phyloP scores from a whole-genome alignment of 2,329 filamentous ascomycete species.

The Teratosphaeria nubilosa region DNA sequence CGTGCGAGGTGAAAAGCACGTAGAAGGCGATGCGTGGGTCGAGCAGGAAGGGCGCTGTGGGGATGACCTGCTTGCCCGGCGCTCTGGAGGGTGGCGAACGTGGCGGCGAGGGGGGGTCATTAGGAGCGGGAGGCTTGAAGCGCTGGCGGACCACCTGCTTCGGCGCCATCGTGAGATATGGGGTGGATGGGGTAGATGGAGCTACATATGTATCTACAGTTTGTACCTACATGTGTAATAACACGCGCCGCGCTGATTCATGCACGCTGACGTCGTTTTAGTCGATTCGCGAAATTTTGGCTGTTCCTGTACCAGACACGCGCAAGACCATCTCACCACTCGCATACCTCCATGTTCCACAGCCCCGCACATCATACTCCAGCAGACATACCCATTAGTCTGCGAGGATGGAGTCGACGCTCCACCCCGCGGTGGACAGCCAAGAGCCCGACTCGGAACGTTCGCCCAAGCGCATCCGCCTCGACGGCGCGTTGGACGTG shows the following conservation, averaged over 20 bases:
- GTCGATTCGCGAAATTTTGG: neutral
- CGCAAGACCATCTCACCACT: neutral
- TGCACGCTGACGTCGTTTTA: neutral
- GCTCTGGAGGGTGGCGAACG: neutral
- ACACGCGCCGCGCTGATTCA: neutral
- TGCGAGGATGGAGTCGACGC: neutral
- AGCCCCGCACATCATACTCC: neutral
- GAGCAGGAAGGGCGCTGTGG: conserved; percentile 10
- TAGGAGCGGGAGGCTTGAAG: conserved; percentile 3
- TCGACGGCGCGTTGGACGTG: conserved; percentile 28
- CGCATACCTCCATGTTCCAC: neutral
- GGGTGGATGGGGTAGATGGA: neutral
- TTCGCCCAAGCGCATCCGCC: conserved; percentile 32
- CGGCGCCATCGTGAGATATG: neutral
- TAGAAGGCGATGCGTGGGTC: conserved; percentile 71
- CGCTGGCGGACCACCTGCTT: conserved; percentile 2
- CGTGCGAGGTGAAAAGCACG: conserved; percentile 62
- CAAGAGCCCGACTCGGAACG: conserved; percentile 17
- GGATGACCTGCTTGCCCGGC: conserved; percentile 1
- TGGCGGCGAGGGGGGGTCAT: neutral
- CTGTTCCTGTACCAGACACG: neutral
- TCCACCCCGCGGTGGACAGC: neutral
- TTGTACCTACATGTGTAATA: no score
- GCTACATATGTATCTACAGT: no score
- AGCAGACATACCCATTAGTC: neutral